Evolutionary conservation across 768 basidiomycete species (phyloP).

Genomic region (Lentinula aciculospora): DNA sequence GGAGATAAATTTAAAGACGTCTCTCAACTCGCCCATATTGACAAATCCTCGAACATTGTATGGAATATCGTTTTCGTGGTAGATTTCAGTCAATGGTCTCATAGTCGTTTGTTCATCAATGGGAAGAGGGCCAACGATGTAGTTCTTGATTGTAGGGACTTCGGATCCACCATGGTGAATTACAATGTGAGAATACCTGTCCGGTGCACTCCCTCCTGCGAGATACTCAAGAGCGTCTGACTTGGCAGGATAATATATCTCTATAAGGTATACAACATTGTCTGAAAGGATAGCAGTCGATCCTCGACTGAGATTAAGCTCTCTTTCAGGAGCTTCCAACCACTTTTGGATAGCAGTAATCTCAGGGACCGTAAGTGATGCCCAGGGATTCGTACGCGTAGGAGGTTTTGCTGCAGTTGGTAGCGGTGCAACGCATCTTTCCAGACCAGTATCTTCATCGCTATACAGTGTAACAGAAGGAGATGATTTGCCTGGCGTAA

Average conservation of each 20-base stretch:
- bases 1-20: conserved; percentile 25
- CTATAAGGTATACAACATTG: conserved; percentile 47
- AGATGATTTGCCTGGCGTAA: neutral
- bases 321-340: conserved; percentile 34
- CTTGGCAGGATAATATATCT: conserved; percentile 45
- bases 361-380: conserved; percentile 40
- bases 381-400: conserved; percentile 44
- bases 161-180: conserved; percentile 41
- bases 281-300: conserved; percentile 26
- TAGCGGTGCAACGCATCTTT: conserved; percentile 26
- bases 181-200: conserved; percentile 41
- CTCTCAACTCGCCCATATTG: conserved; percentile 21
- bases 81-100: conserved; percentile 41
- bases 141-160: conserved; percentile 43
- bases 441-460: conserved; percentile 7
- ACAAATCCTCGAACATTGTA: conserved; percentile 44
- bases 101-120: conserved; percentile 32
- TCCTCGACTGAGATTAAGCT: conserved; percentile 42
- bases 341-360: conserved; percentile 37
- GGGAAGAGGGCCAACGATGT: conserved; percentile 56
- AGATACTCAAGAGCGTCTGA: conserved; percentile 40
- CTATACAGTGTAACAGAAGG: neutral
- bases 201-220: conserved; percentile 23
- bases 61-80: conserved; percentile 46
- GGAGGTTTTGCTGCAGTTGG: conserved; percentile 33